phyloP scores from a whole-genome alignment of 495 filamentous ascomycete species.

The Penicillium nucicola region DNA sequence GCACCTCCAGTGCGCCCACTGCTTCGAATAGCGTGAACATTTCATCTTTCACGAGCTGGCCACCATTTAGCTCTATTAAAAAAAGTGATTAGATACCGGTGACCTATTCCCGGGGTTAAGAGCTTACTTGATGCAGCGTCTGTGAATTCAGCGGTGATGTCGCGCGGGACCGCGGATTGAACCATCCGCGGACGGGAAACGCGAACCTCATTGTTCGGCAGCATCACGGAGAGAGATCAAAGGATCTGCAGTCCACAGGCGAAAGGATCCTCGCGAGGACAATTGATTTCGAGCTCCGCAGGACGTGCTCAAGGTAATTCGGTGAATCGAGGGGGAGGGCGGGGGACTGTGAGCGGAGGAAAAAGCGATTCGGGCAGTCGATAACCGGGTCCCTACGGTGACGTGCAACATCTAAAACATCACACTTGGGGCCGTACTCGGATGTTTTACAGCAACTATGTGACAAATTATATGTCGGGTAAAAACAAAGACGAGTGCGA shows the following conservation, averaged over 20 bases:
- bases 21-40: constrained; percentile 90
- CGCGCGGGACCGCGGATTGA: constrained; percentile 53
- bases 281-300: neutral
- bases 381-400: constrained; percentile 11
- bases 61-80: constrained; percentile 63
- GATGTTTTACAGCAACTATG: constrained; percentile 4
- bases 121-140: constrained; percentile 64
- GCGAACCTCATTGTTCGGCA: constrained; percentile 39
- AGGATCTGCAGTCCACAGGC: constrained; percentile 32
- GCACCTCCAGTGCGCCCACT: constrained; percentile 90
- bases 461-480: neutral
- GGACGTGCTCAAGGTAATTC: constrained; percentile 3
- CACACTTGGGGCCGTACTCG: neutral
- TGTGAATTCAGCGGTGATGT: constrained; percentile 77
- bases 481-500: constrained; percentile 18
- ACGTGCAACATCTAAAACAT: constrained; percentile 19
- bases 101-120: neutral
- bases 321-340: constrained; percentile 17
- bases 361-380: constrained; percentile 25
- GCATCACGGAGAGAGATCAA: constrained; percentile 24
- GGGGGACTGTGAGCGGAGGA: constrained; percentile 16
- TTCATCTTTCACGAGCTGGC: constrained; percentile 90
- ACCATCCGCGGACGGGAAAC: constrained; percentile 32
- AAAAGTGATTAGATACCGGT: constrained; percentile 9
- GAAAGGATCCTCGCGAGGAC: constrained; percentile 17